Evolutionary conservation across 345 rosid genomes (phyloP), one percentile per base, ranked within the genome.

Genomic region (Pseudoturritis turrita): DNA sequence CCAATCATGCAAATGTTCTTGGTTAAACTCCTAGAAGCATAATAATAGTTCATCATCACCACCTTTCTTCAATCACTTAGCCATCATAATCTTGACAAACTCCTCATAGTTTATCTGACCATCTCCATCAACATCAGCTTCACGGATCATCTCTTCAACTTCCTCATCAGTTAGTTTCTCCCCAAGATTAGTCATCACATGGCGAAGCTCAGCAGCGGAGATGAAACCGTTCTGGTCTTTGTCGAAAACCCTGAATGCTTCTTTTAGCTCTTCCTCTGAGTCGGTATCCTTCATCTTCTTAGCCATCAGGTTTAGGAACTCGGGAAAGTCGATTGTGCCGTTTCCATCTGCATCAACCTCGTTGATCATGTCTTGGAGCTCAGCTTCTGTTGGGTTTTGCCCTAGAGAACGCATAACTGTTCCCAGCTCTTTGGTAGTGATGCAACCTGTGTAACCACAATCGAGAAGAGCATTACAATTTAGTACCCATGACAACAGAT

Each of bases 291-390:
- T 67, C 68, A 74, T 66, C 51, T 84, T 84, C 62, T 77, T 76
- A 12, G 85, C 82, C 87, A 83, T 83, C 79, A 83, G 64, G 75
- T 81, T 81, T 18, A 83, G 43, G 46, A 84, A 84, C 76, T 84
- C 85, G 0, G 85, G 83, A 56, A 81, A 84, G 50, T 81, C 85
- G 49, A 84, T 78, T 0, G 88, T 80, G 4, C 85, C 82, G 72
- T 81, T 82, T 45, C 81, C 85, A 66, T 84, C 85, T 31, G 85
- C 85, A 54, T 81, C 85, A n/a, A 84, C 85, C 29, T 81, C 85
- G 7, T 58, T 80, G 76, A 84, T 84, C 87, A 84, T 81, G 71
- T 80, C 85, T 45, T 78, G 82, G 1, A 84, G 74, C 72, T 84
- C 85, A 2, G 87, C 85, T 31, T 84, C 85, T n/a, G 81, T 82